Conservation (phyloP, 129 eudicot species). For the Flaveria ramosissima region DNA sequence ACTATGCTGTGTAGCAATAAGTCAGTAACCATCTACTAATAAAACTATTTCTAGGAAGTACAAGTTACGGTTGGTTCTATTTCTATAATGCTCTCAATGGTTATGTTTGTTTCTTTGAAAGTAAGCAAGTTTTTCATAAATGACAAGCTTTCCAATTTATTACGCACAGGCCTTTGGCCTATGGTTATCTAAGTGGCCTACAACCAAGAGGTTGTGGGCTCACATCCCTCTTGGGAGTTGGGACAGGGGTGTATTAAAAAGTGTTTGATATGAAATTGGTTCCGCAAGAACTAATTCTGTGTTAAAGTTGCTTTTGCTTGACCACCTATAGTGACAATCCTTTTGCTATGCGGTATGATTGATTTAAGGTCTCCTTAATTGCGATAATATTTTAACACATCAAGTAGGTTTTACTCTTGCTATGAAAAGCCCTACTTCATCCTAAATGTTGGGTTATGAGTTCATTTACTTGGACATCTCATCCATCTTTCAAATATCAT, state of each 20-base stretch:
- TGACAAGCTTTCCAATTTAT: no score
- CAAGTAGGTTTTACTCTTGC: background rate
- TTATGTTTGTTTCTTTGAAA: background rate
- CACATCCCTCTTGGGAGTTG: background rate
- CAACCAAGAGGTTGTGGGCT: background rate
- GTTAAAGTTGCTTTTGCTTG: background rate
- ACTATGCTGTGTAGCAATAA: background rate
- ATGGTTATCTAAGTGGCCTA: background rate
- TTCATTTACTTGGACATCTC: background rate
- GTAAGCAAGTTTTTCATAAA: no score
- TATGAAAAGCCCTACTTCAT: constrained; percentile 2
- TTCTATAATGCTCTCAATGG: background rate
- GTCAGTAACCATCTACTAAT: background rate
- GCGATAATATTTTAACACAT: background rate
- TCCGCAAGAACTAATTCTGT: background rate
- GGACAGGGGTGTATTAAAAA: background rate
- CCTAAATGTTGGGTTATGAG: constrained; percentile 6
- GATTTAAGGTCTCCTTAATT: background rate
- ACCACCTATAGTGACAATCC: background rate
- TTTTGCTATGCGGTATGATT: background rate
- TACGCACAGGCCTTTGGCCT: background rate
- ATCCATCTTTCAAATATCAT: constrained; percentile 14
- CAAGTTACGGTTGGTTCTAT: background rate
- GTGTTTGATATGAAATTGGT: background rate
- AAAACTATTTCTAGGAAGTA: no score